Evolutionary conservation across 306 rosid species (phyloP).

Genomic region (Rosa persica): DNA sequence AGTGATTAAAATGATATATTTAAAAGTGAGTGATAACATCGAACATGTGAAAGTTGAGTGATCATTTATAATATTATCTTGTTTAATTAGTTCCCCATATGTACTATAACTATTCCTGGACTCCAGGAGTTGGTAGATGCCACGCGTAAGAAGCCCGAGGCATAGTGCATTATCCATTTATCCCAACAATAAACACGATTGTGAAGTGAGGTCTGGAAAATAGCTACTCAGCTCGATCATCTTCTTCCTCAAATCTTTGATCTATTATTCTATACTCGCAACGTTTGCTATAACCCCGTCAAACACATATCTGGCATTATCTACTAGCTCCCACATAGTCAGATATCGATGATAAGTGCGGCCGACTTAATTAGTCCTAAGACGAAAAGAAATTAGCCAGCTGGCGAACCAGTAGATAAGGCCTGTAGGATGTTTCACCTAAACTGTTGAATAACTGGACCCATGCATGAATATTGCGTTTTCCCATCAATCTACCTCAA

Average conservation of each 20-base stretch:
- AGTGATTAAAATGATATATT: too few relatives aligned
- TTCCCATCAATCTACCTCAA: neutral
- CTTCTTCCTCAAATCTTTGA: neutral
- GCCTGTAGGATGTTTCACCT: constrained; percentile 7
- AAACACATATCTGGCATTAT: neutral
- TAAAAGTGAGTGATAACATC: too few relatives aligned
- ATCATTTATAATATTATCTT: too few relatives aligned
- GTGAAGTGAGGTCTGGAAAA: neutral
- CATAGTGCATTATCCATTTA: neutral
- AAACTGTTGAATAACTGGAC: constrained; percentile 2
- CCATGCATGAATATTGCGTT: neutral
- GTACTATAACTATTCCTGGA: neutral
- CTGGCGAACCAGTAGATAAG: neutral
- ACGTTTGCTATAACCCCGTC: neutral
- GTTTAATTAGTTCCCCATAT: neutral
- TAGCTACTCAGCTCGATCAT: neutral
- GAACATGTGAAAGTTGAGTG: too few relatives aligned
- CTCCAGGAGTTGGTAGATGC: neutral
- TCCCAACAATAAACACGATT: too few relatives aligned
- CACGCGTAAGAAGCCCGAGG: neutral
- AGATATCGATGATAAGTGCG: neutral
- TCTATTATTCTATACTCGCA: neutral
- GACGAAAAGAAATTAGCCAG: neutral
- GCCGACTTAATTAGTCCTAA: neutral
- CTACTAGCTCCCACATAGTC: neutral